A percentile compares a stretch with the other conserved stretches of the same genome.
Conservation (phyloP, 441 rosid genomes). For the Syzygium malaccense region DNA sequence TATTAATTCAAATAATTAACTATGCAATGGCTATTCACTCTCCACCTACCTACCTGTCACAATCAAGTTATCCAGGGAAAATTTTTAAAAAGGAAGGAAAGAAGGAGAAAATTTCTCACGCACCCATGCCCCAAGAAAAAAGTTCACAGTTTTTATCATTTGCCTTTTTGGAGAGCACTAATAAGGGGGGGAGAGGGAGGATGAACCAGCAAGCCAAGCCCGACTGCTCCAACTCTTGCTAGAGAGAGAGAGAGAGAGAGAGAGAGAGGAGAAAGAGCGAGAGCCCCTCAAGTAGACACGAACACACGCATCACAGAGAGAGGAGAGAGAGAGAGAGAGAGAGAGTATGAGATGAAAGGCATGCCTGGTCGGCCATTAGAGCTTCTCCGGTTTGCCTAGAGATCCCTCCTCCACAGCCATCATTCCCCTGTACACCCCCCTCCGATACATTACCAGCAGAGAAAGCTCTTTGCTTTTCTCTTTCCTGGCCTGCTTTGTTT, state of each 20-base stretch:
- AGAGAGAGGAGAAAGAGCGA: not conserved
- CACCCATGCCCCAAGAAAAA: not conserved
- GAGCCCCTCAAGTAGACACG: not conserved
- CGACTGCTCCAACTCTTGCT: not conserved
- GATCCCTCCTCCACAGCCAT: constrained; percentile 19
- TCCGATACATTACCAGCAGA: not conserved
- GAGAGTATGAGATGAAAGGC: constrained; percentile 33
- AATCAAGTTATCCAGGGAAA: constrained; percentile 28
- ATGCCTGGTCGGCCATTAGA: constrained; percentile 88
- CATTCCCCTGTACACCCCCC: not conserved
- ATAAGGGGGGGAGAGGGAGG: not conserved
- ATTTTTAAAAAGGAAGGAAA: not conserved
- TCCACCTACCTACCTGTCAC: constrained; percentile 26
- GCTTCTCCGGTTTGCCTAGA: constrained; percentile 24
- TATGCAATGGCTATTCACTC: not conserved
- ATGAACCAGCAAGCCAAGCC: not conserved
- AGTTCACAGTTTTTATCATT: constrained; percentile 15
- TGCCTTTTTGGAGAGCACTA: not conserved
- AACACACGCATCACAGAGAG: not conserved
- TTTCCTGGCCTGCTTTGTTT: not conserved
- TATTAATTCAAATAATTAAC: not conserved
- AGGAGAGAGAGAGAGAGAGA: constrained; percentile 1
- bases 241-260: not conserved
- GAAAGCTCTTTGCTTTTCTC: not conserved
- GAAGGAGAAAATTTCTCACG: not conserved